Base-by-base conservation (phyloP, 768 basidiomycete species). In the Russula lepida region DNA sequence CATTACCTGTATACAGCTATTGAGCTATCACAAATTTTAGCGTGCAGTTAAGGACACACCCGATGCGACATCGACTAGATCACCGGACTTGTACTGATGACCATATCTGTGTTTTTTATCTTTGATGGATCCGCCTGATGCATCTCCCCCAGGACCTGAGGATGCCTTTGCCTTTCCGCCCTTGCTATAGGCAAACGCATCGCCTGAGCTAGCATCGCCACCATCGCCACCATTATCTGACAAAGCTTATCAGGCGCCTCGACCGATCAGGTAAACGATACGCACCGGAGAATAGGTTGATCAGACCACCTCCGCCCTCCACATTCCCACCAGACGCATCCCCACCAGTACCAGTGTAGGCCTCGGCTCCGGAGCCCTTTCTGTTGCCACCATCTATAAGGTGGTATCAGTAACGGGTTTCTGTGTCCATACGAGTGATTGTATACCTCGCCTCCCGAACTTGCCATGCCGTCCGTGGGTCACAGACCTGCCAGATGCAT, bases 91-190 rank as follows among this genome's bases (percentile, higher is more conserved):
- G 23, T 33, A 5, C 23, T 33, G 11, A 51, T 53, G 25, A 30
- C 37, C 59, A 30, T 52, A 35, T n/a, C 44, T 33, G 3, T 32
- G 33, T n/a, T 39, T 46, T 54, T 41, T 37, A 37, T 33, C 67
- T 21, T 44, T 55, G 19, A 72, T 67, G 2, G 56, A 64, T 6
- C 72, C 72, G 11, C 72, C 72, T 19, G 54, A 49, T n/a, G 72
- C 72, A 11, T 66, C 58, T 5, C 72, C 71, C 7, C 71, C 64
- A 54, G 56, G 60, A 32, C 71, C 71, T 12, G 69, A 68, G 54
- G 60, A 67, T 15, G 67, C 68, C 43, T 69, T 69, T 30, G 67
- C 68, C 43, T 69, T 69, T 27, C 68, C 68, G 4, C 64, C 68
- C 6, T 66, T 39, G 19, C 69, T 69, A 41, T 35, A 43, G 23